Conservation (phyloP, 352 stramenopile genomes). For the Phytophthora idaei region DNA sequence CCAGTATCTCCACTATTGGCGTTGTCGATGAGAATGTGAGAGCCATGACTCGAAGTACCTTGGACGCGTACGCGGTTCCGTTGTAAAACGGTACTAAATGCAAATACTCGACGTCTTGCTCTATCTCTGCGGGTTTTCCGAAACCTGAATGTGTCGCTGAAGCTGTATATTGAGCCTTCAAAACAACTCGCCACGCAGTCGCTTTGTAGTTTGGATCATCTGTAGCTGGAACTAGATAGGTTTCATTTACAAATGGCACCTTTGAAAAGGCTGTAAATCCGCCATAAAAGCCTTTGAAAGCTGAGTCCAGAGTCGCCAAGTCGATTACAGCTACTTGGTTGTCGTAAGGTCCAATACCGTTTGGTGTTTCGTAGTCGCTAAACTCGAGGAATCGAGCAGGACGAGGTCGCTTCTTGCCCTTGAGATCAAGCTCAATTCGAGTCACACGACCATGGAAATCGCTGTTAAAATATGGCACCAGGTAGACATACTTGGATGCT, state of each 20-base stretch:
- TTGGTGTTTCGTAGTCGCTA: constrained; percentile 70
- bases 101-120: constrained; percentile 63
- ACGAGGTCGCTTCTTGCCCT: constrained; percentile 75
- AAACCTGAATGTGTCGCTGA: constrained; percentile 48
- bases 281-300: constrained; percentile 62
- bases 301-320: constrained; percentile 47
- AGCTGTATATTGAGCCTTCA: constrained; percentile 54
- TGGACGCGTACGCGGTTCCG: constrained; percentile 50
- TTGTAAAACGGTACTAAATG: constrained; percentile 80
- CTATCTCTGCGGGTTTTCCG: constrained; percentile 38
- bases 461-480: constrained; percentile 76
- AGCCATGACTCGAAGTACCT: constrained; percentile 57
- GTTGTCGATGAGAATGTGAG: constrained; percentile 51
- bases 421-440: constrained; percentile 72
- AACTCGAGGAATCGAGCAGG: constrained; percentile 80
- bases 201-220: constrained; percentile 58
- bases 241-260: constrained; percentile 68
- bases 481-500: constrained; percentile 78
- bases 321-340: constrained; percentile 68
- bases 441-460: constrained; percentile 68
- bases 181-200: constrained; percentile 49
- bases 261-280: constrained; percentile 66
- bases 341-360: constrained; percentile 71
- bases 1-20: constrained; percentile 62
- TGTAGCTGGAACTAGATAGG: constrained; percentile 47